Evolutionary conservation across 1,139 yeast genomes (phyloP).

Genomic region (Diutina ranongensis): DNA sequence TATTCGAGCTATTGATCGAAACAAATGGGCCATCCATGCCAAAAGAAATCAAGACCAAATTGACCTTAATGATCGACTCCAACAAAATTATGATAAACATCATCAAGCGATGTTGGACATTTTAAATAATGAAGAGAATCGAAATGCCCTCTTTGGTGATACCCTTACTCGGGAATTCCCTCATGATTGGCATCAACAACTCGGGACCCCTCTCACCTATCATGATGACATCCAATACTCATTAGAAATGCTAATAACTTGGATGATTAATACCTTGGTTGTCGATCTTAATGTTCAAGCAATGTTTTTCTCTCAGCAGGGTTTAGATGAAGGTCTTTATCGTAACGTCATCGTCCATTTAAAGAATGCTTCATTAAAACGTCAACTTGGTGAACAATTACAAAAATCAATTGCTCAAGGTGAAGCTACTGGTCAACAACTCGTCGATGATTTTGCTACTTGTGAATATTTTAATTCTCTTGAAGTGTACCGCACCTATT

Average conservation of each 20-base stretch:
- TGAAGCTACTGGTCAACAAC: background rate
- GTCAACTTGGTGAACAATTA: background rate
- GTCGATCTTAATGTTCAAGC: slow-evolving; percentile 3
- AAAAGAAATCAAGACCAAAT: background rate
- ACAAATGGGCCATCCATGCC: background rate
- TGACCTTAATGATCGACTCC: background rate
- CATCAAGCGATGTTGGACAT: background rate
- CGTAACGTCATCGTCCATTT: slow-evolving; percentile 1
- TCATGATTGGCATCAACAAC: background rate
- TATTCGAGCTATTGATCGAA: background rate
- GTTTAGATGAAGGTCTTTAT: background rate
- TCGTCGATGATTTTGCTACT: background rate
- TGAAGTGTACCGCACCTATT: background rate
- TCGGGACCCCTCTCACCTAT: background rate
- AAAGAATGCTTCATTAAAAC: background rate
- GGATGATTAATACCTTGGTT: background rate
- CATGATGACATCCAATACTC: background rate
- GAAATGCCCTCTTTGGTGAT: slow-evolving; percentile 1
- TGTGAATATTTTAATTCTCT: background rate
- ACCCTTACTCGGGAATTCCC: background rate
- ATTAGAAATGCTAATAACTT: background rate
- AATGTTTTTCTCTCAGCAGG: background rate
- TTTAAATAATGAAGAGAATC: background rate
- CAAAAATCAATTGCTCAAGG: background rate
- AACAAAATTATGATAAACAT: background rate